Evolutionary conservation across 2,329 filamentous ascomycete genomes (phyloP).

Genomic region (Fusarium burgessii): DNA sequence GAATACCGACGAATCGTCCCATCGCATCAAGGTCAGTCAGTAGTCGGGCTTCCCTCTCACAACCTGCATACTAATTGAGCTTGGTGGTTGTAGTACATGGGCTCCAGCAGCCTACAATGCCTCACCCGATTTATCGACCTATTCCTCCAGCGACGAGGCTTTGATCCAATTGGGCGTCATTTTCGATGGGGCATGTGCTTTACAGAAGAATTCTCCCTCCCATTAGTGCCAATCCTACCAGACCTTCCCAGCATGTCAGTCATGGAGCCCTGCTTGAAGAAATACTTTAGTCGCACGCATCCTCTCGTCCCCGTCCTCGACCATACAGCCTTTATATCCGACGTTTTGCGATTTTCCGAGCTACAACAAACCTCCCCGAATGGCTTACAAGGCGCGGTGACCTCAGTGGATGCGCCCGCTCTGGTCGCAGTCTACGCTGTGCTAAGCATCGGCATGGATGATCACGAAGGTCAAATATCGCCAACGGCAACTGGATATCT

Average conservation of each 20-base stretch:
- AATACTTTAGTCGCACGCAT: constrained; percentile 39
- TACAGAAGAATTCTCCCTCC: constrained; percentile 34
- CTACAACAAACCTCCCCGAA: constrained; percentile 23
- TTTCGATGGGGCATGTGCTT: constrained; percentile 43
- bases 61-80: not conserved
- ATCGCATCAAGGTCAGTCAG: constrained; percentile 41
- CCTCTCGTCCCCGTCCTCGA: constrained; percentile 36
- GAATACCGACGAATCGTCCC: constrained; percentile 41
- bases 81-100: constrained; percentile 34
- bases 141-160: constrained; percentile 32
- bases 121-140: constrained; percentile 35
- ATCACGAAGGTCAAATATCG: constrained; percentile 24
- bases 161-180: constrained; percentile 32
- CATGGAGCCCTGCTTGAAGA: constrained; percentile 38
- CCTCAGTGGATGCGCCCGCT: constrained; percentile 23
- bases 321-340: constrained; percentile 29
- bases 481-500: constrained; percentile 25
- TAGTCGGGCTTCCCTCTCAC: too few relatives aligned
- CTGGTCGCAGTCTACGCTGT: constrained; percentile 32
- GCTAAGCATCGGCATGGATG: constrained; percentile 35
- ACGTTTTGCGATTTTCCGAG: constrained; percentile 31
- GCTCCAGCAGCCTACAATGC: constrained; percentile 38
- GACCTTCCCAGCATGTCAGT: constrained; percentile 27
- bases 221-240: constrained; percentile 26
- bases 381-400: constrained; percentile 26